These are phyloP conservation scores for Phytophthora tubulina DNA, from an alignment of 352 stramenopile genomes.

Conservation along the genomic window DNA sequence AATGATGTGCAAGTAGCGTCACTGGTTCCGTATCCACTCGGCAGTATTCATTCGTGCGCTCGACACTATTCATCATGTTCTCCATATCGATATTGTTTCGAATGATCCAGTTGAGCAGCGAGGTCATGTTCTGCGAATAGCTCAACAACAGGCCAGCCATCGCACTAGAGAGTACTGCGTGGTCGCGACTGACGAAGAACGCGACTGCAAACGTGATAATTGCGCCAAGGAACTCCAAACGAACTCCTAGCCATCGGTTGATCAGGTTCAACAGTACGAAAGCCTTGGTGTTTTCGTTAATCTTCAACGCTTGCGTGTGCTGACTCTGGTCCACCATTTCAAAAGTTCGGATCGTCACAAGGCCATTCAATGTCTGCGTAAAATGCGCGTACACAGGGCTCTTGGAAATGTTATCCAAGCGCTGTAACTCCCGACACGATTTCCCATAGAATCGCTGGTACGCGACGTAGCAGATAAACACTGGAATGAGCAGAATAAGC, in stretches of 20 bases:
- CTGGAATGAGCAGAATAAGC: slow-evolving; percentile 62
- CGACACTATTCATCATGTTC: slow-evolving; percentile 95
- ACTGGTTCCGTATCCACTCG: slow-evolving; percentile 56
- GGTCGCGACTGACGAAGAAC: slow-evolving; percentile 87
- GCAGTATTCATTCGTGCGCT: slow-evolving; percentile 75
- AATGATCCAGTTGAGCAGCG: slow-evolving; percentile 96
- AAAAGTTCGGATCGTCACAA: slow-evolving; percentile 80
- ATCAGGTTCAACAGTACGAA: slow-evolving; percentile 93
- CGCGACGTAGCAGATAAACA: slow-evolving; percentile 72
- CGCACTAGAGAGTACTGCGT: slow-evolving; percentile 63
- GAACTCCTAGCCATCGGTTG: slow-evolving; percentile 96
- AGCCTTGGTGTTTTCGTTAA: slow-evolving; percentile 82
- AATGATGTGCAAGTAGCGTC: slow-evolving; percentile 43
- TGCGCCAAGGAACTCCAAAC: slow-evolving; percentile 89
- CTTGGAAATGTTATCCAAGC: slow-evolving; percentile 67
- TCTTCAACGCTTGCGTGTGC: slow-evolving; percentile 43
- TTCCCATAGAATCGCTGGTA: slow-evolving; percentile 75
- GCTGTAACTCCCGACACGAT: slow-evolving; percentile 76
- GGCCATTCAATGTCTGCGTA: slow-evolving; percentile 87
- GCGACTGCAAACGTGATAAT: slow-evolving; percentile 92
- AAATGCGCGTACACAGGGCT: slow-evolving; percentile 94
- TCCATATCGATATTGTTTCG: slow-evolving; percentile 95
- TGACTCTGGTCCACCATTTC: slow-evolving; percentile 55
- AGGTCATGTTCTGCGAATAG: slow-evolving; percentile 94
- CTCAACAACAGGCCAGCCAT: slow-evolving; percentile 94